phyloP scores from a whole-genome alignment of 306 rosid species.

The Acmispon strigosus region DNA sequence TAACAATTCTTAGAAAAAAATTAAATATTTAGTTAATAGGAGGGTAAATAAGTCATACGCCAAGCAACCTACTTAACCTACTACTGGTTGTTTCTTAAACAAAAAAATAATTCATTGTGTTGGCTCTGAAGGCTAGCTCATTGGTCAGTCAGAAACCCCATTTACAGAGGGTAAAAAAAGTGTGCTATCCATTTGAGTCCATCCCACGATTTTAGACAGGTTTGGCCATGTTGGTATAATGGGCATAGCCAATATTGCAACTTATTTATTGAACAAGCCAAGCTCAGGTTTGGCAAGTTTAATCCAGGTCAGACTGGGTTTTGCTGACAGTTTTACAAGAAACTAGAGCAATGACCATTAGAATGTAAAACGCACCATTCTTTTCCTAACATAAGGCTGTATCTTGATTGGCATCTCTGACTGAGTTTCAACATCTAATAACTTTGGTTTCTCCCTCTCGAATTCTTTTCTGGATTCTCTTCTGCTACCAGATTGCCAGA shows the following conservation, averaged over 20 bases:
- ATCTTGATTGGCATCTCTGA: slow-evolving; percentile 46
- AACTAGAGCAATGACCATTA: neutral
- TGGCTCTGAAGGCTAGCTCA: neutral
- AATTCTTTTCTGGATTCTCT: slow-evolving; percentile 87
- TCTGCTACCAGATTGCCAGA: slow-evolving; percentile 97
- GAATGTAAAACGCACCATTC: slow-evolving; percentile 60
- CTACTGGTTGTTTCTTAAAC: neutral
- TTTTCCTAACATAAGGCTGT: slow-evolving; percentile 83
- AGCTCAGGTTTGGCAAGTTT: neutral
- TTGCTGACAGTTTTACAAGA: neutral
- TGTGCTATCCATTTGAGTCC: neutral
- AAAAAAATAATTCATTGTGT: neutral
- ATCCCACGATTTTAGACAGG: neutral
- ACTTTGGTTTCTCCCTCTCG: slow-evolving; percentile 61
- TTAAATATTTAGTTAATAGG: neutral
- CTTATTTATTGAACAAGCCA: neutral
- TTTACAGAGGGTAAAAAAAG: neutral
- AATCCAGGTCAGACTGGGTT: neutral
- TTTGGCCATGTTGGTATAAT: neutral
- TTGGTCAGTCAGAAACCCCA: neutral
- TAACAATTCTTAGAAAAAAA: neutral
- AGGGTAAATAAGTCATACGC: neutral
- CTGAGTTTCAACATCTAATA: slow-evolving; percentile 43
- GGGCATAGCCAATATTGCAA: neutral
- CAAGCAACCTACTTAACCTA: neutral